Evolutionary conservation across 1,284 basidiomycete species (phyloP), one percentile per base, ranked within the genome.

Genomic region (Ustanciosporium gigantosporum): DNA sequence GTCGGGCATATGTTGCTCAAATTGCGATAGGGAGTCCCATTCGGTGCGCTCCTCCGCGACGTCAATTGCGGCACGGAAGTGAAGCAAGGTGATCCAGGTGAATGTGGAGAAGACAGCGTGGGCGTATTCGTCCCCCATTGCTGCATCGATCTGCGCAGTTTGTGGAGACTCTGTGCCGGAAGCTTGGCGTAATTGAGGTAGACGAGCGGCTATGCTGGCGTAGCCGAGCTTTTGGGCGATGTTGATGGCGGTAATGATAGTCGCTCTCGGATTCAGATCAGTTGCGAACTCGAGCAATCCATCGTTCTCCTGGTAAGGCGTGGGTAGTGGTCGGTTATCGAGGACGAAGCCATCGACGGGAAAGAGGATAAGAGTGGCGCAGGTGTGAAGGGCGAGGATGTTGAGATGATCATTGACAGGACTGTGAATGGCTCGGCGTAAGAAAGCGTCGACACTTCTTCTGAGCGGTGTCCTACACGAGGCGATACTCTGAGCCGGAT

Each of bases 1-100:
- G 16, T 38, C 43, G 5, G 53, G 37, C 15, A 52, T 49, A 14
- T 39, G 40, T 7, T 36, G 41, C 20, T 64, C 59, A 41, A 64
- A 57, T 16, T 64, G 52, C 11, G 45, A 38, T 14, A 64, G 37
- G 16, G 48, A 48, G 3, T 57, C 45, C 59, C 59, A 64, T 19
- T 64, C 59, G 38, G 55, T 25, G 9, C 59, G 48, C 6, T 64
- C 59, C 31, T 64, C 59, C 8, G 59, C 59, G 14, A 64, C 45
- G 36, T 64, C 59, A 25, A 64, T 46, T 8, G 59, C 49, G 14
- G 49, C 37, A 20, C 59, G 59, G 20, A 52, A 53, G 5, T 64
- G 59, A 5, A 57, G 42, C 3, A 64, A 35, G 3, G 48, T 42
- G 25, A 64, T 41, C 59, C 59, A 64, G 1, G 58, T 62, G 36